Conservation (phyloP, 2,329 filamentous ascomycete species). For the Clonostachys rhizophaga region DNA sequence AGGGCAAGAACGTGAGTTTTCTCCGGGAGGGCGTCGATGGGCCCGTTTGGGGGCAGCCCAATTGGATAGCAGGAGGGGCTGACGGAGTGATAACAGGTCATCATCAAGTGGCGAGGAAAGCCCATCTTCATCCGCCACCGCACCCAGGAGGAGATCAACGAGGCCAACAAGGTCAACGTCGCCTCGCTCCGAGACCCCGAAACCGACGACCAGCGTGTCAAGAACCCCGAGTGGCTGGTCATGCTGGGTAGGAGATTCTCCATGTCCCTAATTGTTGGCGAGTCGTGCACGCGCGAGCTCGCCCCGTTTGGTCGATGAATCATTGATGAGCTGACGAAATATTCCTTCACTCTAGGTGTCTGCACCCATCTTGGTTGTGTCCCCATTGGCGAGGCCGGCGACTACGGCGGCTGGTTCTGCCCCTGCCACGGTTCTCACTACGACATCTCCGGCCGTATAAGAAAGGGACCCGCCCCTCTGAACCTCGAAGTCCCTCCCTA, state of each 20-base stretch:
- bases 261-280: neutral
- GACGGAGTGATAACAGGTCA: slow-evolving; percentile 55
- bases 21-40: neutral
- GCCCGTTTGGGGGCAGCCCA: neutral
- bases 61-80: neutral
- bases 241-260: slow-evolving; percentile 72
- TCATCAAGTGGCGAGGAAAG: slow-evolving; percentile 99
- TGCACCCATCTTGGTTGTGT: slow-evolving; percentile 99
- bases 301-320: neutral
- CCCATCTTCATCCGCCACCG: slow-evolving; percentile 99
- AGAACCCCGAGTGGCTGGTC: slow-evolving; percentile 98
- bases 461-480: slow-evolving; percentile 93
- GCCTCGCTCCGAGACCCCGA: slow-evolving; percentile 85
- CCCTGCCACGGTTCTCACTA: slow-evolving; percentile 99
- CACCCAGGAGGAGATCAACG: slow-evolving; percentile 86
- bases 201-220: slow-evolving; percentile 84
- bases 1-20: slow-evolving; percentile 88
- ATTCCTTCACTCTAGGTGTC: too few relatives aligned
- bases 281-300: neutral
- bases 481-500: slow-evolving; percentile 95
- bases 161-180: slow-evolving; percentile 86
- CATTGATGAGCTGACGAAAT: neutral
- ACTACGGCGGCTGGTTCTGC: slow-evolving; percentile 99
- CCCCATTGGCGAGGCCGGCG: slow-evolving; percentile 96
- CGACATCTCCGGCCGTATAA: slow-evolving; percentile 97